Conservation (phyloP, 257 asterid species). For the Fraxinus quadrangulata region DNA sequence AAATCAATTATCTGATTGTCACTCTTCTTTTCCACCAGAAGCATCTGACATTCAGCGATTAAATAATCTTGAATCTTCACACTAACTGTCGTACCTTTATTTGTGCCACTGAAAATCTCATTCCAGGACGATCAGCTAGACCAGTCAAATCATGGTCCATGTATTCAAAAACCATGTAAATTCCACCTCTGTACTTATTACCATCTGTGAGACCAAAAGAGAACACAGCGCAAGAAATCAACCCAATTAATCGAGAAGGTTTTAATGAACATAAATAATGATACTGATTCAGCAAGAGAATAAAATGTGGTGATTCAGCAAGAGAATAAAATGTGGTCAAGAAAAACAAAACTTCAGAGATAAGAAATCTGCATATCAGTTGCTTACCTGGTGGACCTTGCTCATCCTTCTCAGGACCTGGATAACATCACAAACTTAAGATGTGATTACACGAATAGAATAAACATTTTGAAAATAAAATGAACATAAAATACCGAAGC, state of each 20-base stretch:
- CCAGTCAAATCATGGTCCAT: constrained; percentile 96
- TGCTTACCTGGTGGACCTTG: constrained; percentile 57
- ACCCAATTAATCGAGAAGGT: constrained; percentile 7
- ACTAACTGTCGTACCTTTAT: constrained; percentile 58
- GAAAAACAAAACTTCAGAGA: constrained; percentile 4
- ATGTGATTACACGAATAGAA: constrained; percentile 11
- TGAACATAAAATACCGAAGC: neutral
- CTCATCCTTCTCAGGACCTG: constrained; percentile 88
- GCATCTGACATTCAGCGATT: constrained; percentile 29
- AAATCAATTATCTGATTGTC: constrained; percentile 47
- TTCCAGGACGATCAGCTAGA: constrained; percentile 91
- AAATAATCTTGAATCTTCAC: constrained; percentile 25
- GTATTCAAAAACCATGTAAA: constrained; percentile 94
- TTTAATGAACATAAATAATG: neutral
- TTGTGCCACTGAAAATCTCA: constrained; percentile 85
- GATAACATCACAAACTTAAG: constrained; percentile 29
- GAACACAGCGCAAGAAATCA: constrained; percentile 4
- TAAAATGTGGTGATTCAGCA: neutral
- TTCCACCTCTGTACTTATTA: constrained; percentile 82
- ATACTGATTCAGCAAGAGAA: neutral
- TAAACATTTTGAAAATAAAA: neutral
- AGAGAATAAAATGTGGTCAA: neutral
- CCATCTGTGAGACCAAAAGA: constrained; percentile 59
- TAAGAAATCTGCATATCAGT: neutral
- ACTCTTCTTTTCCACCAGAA: constrained; percentile 48